Evolutionary conservation across 805 yeast species (phyloP).

Genomic region (Maudiozyma saulgeensis): DNA sequence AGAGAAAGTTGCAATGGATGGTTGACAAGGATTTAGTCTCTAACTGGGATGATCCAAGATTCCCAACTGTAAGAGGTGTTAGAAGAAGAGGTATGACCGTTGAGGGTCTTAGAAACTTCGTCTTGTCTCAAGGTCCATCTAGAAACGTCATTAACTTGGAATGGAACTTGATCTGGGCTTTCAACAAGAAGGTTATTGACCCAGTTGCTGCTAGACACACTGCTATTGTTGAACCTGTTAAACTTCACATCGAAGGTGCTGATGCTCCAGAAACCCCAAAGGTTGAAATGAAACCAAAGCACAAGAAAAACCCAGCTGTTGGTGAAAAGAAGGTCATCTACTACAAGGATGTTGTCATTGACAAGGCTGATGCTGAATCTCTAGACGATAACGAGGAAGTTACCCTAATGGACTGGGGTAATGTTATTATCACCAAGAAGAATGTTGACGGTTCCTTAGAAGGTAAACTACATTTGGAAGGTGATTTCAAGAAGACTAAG

Average conservation of each 20-base stretch:
- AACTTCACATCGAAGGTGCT: conserved; percentile 44
- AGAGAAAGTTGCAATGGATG: conserved; percentile 98
- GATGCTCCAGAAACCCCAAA: conserved; percentile 59
- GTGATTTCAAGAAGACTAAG: conserved; percentile 94
- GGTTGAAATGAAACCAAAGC: conserved; percentile 75
- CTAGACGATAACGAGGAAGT: conserved; percentile 80
- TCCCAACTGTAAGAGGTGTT: conserved; percentile 99
- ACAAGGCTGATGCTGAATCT: conserved; percentile 76
- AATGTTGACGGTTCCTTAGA: conserved; percentile 56
- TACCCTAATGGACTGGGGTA: conserved; percentile 99
- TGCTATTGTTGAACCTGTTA: conserved; percentile 69
- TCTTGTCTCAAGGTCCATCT: conserved; percentile 95
- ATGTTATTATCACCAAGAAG: conserved; percentile 67
- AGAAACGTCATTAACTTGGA: conserved; percentile 93
- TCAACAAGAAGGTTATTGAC: conserved; percentile 93
- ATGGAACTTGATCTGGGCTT: conserved; percentile 97
- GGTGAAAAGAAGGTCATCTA: conserved; percentile 75
- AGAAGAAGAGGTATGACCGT: conserved; percentile 99
- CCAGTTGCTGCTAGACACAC: conserved; percentile 95
- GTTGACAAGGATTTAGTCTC: conserved; percentile 81
- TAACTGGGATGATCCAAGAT: conserved; percentile 99
- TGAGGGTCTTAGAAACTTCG: conserved; percentile 91
- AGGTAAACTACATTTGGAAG: conserved; percentile 80
- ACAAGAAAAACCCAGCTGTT: conserved; percentile 87
- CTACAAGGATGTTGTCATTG: conserved; percentile 57